These are phyloP conservation scores for Pseudogymnoascus sp. DNA, from an alignment of 2,329 filamentous ascomycete genomes.

Conservation along the genomic window DNA sequence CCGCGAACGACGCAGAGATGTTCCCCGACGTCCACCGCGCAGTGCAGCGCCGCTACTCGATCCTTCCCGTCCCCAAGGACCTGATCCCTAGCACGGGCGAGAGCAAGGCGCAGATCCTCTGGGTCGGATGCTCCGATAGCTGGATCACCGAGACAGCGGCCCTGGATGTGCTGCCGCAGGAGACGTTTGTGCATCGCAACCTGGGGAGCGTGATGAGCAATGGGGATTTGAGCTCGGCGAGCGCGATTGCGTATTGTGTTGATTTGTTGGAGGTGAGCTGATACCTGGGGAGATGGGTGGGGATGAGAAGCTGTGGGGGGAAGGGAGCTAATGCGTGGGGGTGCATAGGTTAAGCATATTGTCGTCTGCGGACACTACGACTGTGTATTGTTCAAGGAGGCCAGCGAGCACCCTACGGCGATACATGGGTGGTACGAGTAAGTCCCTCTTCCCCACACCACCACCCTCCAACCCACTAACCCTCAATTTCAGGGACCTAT, in stretches of 20 bases:
- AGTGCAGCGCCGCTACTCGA: constrained; percentile 7
- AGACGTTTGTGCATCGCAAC: constrained; percentile 64
- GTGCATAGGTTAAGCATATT: constrained; percentile 41
- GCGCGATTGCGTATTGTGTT: constrained; percentile 58
- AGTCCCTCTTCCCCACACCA: constrained; percentile 25
- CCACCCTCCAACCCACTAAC: background rate
- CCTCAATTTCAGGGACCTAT: constrained; percentile 16
- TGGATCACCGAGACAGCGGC: constrained; percentile 58
- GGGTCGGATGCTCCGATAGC: constrained; percentile 62
- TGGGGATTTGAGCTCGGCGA: constrained; percentile 50
- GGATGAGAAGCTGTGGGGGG: background rate
- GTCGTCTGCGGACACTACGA: constrained; percentile 47
- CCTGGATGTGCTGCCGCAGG: constrained; percentile 51
- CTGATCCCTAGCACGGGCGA: constrained; percentile 12
- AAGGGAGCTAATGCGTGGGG: background rate
- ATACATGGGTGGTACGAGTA: constrained; percentile 45
- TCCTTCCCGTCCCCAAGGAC: constrained; percentile 11
- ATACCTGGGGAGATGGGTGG: no score
- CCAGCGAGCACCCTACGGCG: constrained; percentile 32
- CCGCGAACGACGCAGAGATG: background rate
- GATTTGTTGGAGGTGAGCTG: constrained; percentile 46
- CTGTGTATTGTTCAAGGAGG: constrained; percentile 43
- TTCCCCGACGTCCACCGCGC: background rate
- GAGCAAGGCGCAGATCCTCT: constrained; percentile 44
- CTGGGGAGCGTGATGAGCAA: constrained; percentile 58